Percentiles rank a stretch among this genome's conserved stretches.
These are phyloP conservation scores for Leccinum disarticulatum DNA, from an alignment of 768 basidiomycete genomes.

Conservation along the genomic window DNA sequence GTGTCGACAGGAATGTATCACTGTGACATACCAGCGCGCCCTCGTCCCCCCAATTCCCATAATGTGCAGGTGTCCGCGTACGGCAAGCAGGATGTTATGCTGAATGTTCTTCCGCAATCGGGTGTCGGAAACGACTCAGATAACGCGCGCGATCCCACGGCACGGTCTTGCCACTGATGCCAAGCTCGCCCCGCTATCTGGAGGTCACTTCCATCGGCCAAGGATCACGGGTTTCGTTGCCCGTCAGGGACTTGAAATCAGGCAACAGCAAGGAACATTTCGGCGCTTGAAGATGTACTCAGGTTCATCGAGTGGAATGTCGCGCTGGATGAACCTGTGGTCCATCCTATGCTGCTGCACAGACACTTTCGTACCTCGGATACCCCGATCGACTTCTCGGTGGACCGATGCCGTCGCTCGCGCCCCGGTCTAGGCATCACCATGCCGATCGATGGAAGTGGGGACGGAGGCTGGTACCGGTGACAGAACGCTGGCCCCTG, in stretches of 20 bases:
- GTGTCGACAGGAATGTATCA: not conserved
- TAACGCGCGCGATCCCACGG: constrained; percentile 25
- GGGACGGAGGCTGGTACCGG: too few relatives aligned
- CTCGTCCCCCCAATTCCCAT: not conserved
- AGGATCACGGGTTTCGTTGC: constrained; percentile 20
- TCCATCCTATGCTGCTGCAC: not conserved
- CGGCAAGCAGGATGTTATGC: too few relatives aligned
- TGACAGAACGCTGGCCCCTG: too few relatives aligned
- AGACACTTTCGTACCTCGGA: not conserved
- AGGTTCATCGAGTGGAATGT: not conserved
- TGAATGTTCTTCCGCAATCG: too few relatives aligned
- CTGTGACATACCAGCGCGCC: not conserved
- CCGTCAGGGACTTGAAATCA: constrained; percentile 14
- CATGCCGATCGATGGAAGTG: too few relatives aligned
- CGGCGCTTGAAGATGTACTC: constrained; percentile 37
- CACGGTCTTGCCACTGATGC: constrained; percentile 48
- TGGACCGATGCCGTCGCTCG: too few relatives aligned
- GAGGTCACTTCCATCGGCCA: constrained; percentile 34
- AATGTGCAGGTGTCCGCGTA: not conserved
- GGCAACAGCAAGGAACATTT: constrained; percentile 49
- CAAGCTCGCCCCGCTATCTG: constrained; percentile 40
- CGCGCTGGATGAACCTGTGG: not conserved
- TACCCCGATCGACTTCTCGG: not conserved
- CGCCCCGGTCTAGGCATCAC: too few relatives aligned
- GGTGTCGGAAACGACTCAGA: not conserved